Percentiles rank a stretch among this genome's conserved stretches.
phyloP scores from a whole-genome alignment of 73 alveolate genomes.

The Paramecium biaurelia region DNA sequence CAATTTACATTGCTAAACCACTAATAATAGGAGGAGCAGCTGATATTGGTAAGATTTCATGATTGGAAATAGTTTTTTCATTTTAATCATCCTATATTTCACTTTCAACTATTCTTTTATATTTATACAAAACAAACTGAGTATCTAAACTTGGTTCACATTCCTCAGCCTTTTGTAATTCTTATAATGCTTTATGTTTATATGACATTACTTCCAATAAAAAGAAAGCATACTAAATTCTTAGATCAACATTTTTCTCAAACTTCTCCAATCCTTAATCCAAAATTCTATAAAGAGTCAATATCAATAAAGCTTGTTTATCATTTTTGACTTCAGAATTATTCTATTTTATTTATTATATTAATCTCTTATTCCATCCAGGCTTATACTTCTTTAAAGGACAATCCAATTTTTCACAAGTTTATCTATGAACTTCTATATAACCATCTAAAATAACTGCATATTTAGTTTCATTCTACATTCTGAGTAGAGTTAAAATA shows the following conservation, averaged over 20 bases:
- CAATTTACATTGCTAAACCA: conserved; percentile 19
- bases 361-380: conserved; percentile 36
- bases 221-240: conserved; percentile 23
- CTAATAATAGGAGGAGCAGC: conserved; percentile 52
- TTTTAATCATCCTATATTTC: conserved; percentile 44
- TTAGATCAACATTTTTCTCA: conserved; percentile 40
- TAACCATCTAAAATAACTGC: conserved; percentile 39
- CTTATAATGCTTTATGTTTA: conserved; percentile 34
- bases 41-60: conserved; percentile 21
- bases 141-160: conserved; percentile 34
- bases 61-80: conserved; percentile 17
- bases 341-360: not conserved
- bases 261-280: conserved; percentile 31
- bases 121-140: not conserved
- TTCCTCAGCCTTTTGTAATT: conserved; percentile 34
- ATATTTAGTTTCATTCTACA: not conserved
- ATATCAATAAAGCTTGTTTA: not conserved
- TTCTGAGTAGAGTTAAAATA: not conserved
- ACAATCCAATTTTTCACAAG: conserved; percentile 19
- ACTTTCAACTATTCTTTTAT: conserved; percentile 31
- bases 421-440: conserved; percentile 8
- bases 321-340: conserved; percentile 19
- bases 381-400: conserved; percentile 9
- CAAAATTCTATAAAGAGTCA: not conserved
- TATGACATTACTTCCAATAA: conserved; percentile 13